Base-by-base conservation (phyloP, 192 early-diverging fungal species). In the Backusella westeae region DNA sequence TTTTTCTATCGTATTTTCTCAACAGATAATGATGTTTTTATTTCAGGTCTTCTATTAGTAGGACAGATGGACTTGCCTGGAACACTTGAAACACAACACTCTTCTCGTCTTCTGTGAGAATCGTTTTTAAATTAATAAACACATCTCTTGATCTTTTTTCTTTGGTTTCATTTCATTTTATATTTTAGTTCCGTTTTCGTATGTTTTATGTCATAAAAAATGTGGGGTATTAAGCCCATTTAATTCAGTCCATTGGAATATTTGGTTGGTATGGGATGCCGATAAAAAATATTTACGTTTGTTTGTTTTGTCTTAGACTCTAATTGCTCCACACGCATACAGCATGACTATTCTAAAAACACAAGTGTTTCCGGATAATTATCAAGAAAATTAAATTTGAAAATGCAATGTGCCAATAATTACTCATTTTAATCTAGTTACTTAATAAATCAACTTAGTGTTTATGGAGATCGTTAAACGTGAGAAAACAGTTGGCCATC, bases 341-440 rank as follows among this genome's bases (percentile, higher is more conserved):
- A 63, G 10, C 56, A 63, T 63, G 56, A 63, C 56, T 63, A 63
- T 63, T 63, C 56, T 63, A 63, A 63, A 63, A 63, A 63, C 56
- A 63, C 56, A 63, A 63, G 21, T 63, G 56, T 63, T 63, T 63
- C 56, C 56, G 56, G 21, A 26, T 26, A 59, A 59, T 12, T 23
- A 29, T 19, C 9, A 59, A 26, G 3, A 21, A 59, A 59, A 59
- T 26, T 59, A 59, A 59, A 26, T 26, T 26, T 26, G 23, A 59
- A 29, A 26, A 26, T 4, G 19, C 8, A 56, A 23, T n/a, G 8
- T 56, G 53, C 26, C 4, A 29, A 29, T 63, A 29, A 29, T 63
- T 63, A 3, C 46, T 49, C n/a, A n/a, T 49, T 63, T 63, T 29
- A 4, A 63, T 63, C 12, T 29, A 63, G 26, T 63, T 26, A 29